These are phyloP conservation scores for Rauvolfia tetraphylla DNA, from an alignment of 257 asterid genomes.

Conservation along the genomic window DNA sequence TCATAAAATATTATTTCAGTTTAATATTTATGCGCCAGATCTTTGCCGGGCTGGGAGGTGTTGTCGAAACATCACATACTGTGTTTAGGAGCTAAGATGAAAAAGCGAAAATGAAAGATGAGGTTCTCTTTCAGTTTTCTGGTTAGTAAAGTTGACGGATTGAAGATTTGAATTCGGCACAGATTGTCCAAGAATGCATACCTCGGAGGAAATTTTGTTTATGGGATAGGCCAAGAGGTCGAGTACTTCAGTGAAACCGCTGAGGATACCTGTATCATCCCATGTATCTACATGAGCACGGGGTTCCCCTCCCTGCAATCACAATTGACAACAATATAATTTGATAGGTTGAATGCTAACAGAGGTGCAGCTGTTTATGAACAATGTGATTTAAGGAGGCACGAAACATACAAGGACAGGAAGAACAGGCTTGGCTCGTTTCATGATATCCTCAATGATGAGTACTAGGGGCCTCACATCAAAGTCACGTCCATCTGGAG, in stretches of 20 bases:
- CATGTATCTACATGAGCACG: slow-evolving; percentile 27
- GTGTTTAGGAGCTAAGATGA: too few species aligned
- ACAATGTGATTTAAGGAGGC: background rate
- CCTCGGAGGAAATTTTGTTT: slow-evolving; percentile 66
- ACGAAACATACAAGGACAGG: slow-evolving; percentile 11
- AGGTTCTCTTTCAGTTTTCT: background rate
- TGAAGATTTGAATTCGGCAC: background rate
- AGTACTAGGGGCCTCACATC: slow-evolving; percentile 51
- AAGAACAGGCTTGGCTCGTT: slow-evolving; percentile 33
- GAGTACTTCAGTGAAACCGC: slow-evolving; percentile 41
- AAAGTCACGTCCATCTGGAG: slow-evolving; percentile 49
- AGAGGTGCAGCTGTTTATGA: background rate
- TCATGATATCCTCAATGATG: slow-evolving; percentile 58
- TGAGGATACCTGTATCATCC: slow-evolving; percentile 34
- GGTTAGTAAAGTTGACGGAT: background rate
- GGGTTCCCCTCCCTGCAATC: slow-evolving; percentile 27
- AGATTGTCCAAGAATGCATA: slow-evolving; percentile 14
- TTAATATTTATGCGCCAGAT: too few species aligned
- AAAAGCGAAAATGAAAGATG: too few species aligned
- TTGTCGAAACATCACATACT: too few species aligned
- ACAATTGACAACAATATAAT: background rate
- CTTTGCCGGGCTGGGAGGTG: too few species aligned
- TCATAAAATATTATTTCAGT: too few species aligned
- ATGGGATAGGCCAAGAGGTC: slow-evolving; percentile 59
- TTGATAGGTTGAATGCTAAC: background rate